Evolutionary conservation across 1,284 basidiomycete species (phyloP).

Genomic region (Grifola frondosa): DNA sequence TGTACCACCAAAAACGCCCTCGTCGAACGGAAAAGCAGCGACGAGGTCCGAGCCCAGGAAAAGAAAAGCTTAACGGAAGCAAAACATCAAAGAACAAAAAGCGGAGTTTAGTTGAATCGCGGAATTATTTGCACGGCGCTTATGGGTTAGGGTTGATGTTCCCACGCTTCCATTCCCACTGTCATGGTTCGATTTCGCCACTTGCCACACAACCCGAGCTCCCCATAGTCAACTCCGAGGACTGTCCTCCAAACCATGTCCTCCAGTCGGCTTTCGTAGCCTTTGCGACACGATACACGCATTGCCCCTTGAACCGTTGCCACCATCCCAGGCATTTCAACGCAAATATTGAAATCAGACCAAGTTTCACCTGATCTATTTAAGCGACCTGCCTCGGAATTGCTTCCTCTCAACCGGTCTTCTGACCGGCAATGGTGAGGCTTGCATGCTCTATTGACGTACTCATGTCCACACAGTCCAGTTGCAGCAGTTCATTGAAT

Average conservation of each 20-base stretch:
- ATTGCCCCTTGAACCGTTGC: conserved; percentile 1
- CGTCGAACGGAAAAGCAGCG: conserved; percentile 20
- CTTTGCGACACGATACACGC: neutral
- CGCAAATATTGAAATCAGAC: conserved; percentile 14
- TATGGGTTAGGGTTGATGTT: conserved; percentile 17
- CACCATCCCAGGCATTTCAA: conserved; percentile 14
- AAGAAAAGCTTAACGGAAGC: conserved; percentile 20
- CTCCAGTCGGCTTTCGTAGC: neutral
- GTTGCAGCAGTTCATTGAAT: no score
- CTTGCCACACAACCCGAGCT: conserved; percentile 2
- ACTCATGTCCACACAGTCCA: no score
- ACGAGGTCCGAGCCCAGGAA: conserved; percentile 20
- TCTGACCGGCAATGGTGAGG: conserved; percentile 6
- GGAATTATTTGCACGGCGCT: conserved; percentile 12
- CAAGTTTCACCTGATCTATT: conserved; percentile 11
- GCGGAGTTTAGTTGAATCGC: conserved; percentile 12
- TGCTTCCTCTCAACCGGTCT: conserved; percentile 2
- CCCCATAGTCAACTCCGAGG: neutral
- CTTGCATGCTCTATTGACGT: conserved; percentile 6
- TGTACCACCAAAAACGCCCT: conserved; percentile 19
- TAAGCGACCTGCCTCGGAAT: conserved; percentile 9
- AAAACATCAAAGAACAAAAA: conserved; percentile 24
- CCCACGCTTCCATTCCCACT: conserved; percentile 16
- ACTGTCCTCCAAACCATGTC: no score
- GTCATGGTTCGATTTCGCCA: conserved; percentile 2